These are phyloP conservation scores for Byssochlamys sp. DNA, from an alignment of 2,329 filamentous ascomycete genomes.

Conservation along the genomic window DNA sequence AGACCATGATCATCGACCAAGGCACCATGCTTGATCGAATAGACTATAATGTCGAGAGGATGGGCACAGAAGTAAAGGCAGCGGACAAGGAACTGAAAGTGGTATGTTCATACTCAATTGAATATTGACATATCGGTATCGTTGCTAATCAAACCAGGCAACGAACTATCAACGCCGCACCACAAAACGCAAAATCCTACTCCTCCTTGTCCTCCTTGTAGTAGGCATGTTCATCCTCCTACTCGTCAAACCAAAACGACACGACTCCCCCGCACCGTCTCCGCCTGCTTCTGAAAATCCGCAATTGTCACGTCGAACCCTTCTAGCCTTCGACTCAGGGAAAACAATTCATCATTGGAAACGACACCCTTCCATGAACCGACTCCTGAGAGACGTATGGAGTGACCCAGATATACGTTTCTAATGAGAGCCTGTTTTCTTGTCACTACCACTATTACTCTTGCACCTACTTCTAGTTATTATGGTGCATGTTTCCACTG, in stretches of 20 bases:
- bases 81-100: slow-evolving; percentile 87
- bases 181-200: slow-evolving; percentile 84
- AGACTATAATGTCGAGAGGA: slow-evolving; percentile 95
- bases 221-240: slow-evolving; percentile 78
- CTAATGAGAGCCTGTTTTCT: slow-evolving; percentile 10
- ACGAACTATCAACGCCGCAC: slow-evolving; percentile 80
- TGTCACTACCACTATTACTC: slow-evolving; percentile 13
- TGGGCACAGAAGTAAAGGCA: slow-evolving; percentile 84
- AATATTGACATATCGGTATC: neutral
- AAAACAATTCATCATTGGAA: slow-evolving; percentile 13
- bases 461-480: neutral
- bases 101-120: slow-evolving; percentile 28
- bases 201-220: slow-evolving; percentile 76
- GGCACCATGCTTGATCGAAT: slow-evolving; percentile 87
- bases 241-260: slow-evolving; percentile 63
- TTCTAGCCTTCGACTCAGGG: slow-evolving; percentile 10
- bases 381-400: slow-evolving; percentile 20
- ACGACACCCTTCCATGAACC: slow-evolving; percentile 14
- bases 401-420: slow-evolving; percentile 25
- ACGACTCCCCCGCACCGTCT: slow-evolving; percentile 12
- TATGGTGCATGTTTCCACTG: neutral
- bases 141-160: slow-evolving; percentile 35
- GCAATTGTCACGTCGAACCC: slow-evolving; percentile 8
- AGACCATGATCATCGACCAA: slow-evolving; percentile 89
- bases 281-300: slow-evolving; percentile 16